Percentiles rank a stretch among this genome's conserved stretches.
Evolutionary conservation across 768 basidiomycete species (phyloP).

Genomic region (Tephrocybe sp.): DNA sequence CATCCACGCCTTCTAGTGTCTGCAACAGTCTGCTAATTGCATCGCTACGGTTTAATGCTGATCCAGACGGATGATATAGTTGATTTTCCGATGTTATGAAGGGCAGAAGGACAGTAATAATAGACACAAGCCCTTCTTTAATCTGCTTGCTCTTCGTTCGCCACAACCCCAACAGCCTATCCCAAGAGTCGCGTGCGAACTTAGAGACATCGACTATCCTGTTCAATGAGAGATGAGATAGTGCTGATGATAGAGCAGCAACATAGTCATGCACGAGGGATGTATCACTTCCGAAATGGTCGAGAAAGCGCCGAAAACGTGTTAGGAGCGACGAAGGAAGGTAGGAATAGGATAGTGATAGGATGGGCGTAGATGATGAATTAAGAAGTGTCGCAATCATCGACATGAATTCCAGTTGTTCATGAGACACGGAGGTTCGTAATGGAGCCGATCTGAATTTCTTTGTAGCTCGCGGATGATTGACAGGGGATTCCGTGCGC

Average conservation of each 20-base stretch:
- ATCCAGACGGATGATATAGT: constrained; percentile 2
- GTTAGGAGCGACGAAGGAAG: constrained; percentile 53
- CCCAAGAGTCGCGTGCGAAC: constrained; percentile 65
- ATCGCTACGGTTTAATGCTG: constrained; percentile 38
- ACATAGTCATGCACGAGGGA: constrained; percentile 79
- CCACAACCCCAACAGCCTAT: constrained; percentile 69
- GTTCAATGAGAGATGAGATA: constrained; percentile 81
- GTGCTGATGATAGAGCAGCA: constrained; percentile 58
- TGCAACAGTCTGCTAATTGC: constrained; percentile 53
- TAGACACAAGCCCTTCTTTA: constrained; percentile 78
- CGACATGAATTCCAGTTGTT: constrained; percentile 71
- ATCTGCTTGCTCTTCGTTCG: constrained; percentile 68
- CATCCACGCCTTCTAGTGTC: constrained; percentile 60
- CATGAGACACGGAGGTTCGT: constrained; percentile 37
- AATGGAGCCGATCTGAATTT: constrained; percentile 13
- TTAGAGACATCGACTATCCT: constrained; percentile 50
- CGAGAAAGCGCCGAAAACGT: constrained; percentile 53
- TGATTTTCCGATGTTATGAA: constrained; percentile 49
- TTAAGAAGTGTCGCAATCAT: constrained; percentile 59
- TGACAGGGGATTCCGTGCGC: constrained; percentile 20
- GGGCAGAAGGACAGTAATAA: constrained; percentile 70
- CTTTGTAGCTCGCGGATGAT: constrained; percentile 15
- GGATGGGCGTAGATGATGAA: constrained; percentile 57
- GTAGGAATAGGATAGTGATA: constrained; percentile 36
- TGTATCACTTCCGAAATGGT: constrained; percentile 66